Evolutionary conservation across 1,139 yeast genomes (phyloP), one percentile per base, ranked within the genome.

Genomic region (Kodamaea suecica): DNA sequence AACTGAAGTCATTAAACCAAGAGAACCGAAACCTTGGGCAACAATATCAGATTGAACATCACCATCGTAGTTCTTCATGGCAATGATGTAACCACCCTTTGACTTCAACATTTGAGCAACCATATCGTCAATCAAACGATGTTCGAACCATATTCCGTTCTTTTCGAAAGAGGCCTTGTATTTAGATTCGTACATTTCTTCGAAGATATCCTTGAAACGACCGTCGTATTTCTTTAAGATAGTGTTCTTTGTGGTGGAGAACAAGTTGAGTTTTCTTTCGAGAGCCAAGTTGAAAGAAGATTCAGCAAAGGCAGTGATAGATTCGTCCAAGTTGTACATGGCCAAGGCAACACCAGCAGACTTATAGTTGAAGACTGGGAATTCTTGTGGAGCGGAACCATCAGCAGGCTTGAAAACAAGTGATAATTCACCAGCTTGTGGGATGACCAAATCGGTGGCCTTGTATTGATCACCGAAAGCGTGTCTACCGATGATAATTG

Each of bases 91-190:
- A 8, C 94, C 94, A 58, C 94, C 94, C 55, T 78, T 80, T 17
- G 90, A 82, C 59, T 84, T 84, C 56, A 84, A 66, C 94, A 84
- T 84, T 63, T 84, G 94, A 4, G 94, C 94, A 44, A 84, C 94
- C 90, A 84, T 84, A 57, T 84, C 94, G 58, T 84, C 94, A 45
- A 84, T 84, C 48, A 84, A 72, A 63, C 94, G 78, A 58, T 84
- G 94, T 55, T 84, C 92, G 52, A 81, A 84, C 77, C 80, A 76
- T 48, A 84, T 76, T n/a, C 84, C 85, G 33, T 65, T 57, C n/a
- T 62, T 63, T 52, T 80, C 86, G 55, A 83, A 83, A 41, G 71
- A 59, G 14, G 56, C 31, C 52, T 77, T 74, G 61, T 83, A 84
- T 33, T 71, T 70, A 24, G 66, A 39, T 25, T 77, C 84, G 52